These are phyloP conservation scores for Bacterosira constricta DNA, from an alignment of 108 stramenopile species.

Conservation along the genomic window DNA sequence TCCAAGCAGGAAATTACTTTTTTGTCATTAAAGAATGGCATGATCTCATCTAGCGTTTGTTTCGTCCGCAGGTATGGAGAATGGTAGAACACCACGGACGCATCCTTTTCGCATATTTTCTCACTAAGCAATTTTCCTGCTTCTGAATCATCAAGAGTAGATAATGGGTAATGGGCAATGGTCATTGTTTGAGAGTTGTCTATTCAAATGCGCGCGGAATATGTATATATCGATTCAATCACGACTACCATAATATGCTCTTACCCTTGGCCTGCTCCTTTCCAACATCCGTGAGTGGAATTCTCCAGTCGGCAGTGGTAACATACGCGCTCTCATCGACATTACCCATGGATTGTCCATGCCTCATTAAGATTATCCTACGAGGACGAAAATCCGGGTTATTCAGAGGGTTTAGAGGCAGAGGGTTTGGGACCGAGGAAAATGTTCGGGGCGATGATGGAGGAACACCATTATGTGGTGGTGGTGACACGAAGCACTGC, in stretches of 20 bases:
- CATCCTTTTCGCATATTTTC: conserved; percentile 35
- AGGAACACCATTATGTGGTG: no score
- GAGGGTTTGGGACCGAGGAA: background rate
- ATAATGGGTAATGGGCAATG: no score
- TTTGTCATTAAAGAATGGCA: conserved; percentile 38
- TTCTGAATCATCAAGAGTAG: conserved; percentile 5
- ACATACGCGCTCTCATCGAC: conserved; percentile 73
- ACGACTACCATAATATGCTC: conserved; percentile 36
- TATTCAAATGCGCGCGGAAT: no score
- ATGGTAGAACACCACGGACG: conserved; percentile 43
- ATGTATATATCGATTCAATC: conserved; percentile 51
- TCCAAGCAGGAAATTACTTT: conserved; percentile 59
- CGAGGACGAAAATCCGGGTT: conserved; percentile 9
- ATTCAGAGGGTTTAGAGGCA: background rate
- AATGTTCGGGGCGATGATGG: no score
- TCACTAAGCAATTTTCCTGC: conserved; percentile 37
- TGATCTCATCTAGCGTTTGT: conserved; percentile 51
- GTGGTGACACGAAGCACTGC: background rate
- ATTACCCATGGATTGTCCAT: conserved; percentile 80
- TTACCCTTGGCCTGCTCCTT: conserved; percentile 34
- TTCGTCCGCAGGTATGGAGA: conserved; percentile 63
- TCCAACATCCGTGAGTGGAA: conserved; percentile 56
- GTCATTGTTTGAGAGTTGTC: no score
- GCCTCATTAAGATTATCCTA: conserved; percentile 75
- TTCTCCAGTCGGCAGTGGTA: conserved; percentile 69